Conservation (phyloP, 169 alveolate genomes). For the Plasmodium adleri region DNA sequence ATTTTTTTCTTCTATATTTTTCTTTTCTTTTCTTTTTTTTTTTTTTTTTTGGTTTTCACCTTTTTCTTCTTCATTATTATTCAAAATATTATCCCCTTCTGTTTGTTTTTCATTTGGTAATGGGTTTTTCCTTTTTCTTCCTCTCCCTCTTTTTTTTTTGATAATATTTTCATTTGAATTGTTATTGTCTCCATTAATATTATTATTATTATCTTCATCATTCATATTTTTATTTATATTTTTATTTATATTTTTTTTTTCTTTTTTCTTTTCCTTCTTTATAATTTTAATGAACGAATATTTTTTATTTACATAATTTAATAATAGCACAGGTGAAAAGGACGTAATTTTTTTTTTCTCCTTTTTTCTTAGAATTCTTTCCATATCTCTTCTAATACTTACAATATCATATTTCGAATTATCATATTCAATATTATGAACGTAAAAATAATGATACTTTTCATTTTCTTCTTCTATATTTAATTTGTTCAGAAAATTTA, state of each 20-base stretch:
- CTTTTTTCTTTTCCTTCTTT: conserved; percentile 21
- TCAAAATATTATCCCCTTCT: not conserved
- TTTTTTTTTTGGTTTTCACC: conserved; percentile 23
- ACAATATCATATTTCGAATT: conserved; percentile 30
- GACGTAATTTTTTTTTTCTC: conserved; percentile 7
- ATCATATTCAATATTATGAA: conserved; percentile 35
- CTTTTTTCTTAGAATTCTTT: conserved; percentile 14
- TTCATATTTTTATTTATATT: not conserved
- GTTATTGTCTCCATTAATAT: not conserved
- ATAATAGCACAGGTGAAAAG: conserved; percentile 2
- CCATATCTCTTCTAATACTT: conserved; percentile 23
- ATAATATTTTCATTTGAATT: not conserved
- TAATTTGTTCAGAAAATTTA: conserved; percentile 9
- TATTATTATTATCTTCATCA: not conserved
- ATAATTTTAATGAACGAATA: conserved; percentile 20
- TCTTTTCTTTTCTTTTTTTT: not conserved
- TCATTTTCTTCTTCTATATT: conserved; percentile 15
- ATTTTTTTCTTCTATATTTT: conserved; percentile 1
- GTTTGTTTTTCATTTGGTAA: not conserved
- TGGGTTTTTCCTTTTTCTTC: conserved; percentile 4
- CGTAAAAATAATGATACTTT: conserved; percentile 47
- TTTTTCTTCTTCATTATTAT: conserved; percentile 8
- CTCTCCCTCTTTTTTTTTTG: conserved; percentile 3
- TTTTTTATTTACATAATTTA: conserved; percentile 46
- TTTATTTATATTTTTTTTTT: conserved; percentile 2